phyloP scores from a whole-genome alignment of 768 basidiomycete genomes.

The Solioccasus polychromus region DNA sequence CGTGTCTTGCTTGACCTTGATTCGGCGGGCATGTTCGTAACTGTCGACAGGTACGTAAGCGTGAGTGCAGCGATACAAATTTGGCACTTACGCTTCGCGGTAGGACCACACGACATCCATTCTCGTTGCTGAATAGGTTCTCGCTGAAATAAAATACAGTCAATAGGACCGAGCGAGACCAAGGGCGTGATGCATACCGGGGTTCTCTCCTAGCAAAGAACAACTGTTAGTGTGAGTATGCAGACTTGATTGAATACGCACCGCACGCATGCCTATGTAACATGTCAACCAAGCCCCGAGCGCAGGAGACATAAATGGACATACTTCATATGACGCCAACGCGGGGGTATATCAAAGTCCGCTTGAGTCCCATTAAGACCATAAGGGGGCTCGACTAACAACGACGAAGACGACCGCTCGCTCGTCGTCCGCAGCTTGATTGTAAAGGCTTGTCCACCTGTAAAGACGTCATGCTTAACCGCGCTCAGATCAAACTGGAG shows the following conservation, averaged over 20 bases:
- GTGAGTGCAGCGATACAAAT: background rate
- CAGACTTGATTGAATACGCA: slow-evolving; percentile 29
- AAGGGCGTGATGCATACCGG: slow-evolving; percentile 28
- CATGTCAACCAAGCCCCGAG: slow-evolving; percentile 4
- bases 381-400: slow-evolving; percentile 74
- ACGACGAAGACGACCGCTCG: slow-evolving; percentile 64
- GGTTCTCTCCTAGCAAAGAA: slow-evolving; percentile 51
- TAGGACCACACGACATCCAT: slow-evolving; percentile 70
- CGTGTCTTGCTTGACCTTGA: slow-evolving; percentile 66
- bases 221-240: background rate
- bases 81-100: slow-evolving; percentile 45
- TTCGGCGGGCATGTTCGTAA: slow-evolving; percentile 62
- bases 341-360: slow-evolving; percentile 33
- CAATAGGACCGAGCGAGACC: background rate
- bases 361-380: slow-evolving; percentile 40
- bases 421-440: slow-evolving; percentile 72
- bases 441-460: slow-evolving; percentile 75
- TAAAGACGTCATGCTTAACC: background rate
- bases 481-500: background rate
- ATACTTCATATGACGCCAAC: slow-evolving; percentile 79
- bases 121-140: slow-evolving; percentile 42
- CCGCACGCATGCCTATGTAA: slow-evolving; percentile 56
- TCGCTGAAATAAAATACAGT: slow-evolving; percentile 9
- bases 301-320: background rate
- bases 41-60: slow-evolving; percentile 13